Evolutionary conservation across 331 rosid species (phyloP), one percentile per base, ranked within the genome.

Genomic region (Erythrophleum ivorense): DNA sequence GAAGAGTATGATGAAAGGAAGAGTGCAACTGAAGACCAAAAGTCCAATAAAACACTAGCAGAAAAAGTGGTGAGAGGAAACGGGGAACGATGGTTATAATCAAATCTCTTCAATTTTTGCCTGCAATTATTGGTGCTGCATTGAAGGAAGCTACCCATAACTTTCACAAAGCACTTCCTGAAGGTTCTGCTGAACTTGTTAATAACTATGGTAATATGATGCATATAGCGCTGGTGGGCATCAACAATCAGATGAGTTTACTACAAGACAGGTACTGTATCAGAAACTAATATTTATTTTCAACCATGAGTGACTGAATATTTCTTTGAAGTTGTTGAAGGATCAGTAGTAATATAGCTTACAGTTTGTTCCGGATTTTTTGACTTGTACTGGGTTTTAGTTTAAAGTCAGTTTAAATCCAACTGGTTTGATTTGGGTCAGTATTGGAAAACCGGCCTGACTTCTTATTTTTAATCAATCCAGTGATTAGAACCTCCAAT

Each of bases 261-360:
- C 94, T 96, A 71, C 99, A 96, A 89, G 99, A 96, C 81, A 96
- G 99, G 99, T 96, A 89, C n/a, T 31, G 57, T n/a, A n/a, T n/a
- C n/a, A n/a, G n/a, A n/a, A n/a, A n/a, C n/a, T n/a, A n/a, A n/a
- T n/a, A n/a, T 24, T 24, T 24, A 24, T 24, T 24, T 72, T 77
- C 62, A 72, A 65, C 18, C 69, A n/a, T 11, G 18, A 50, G 3
- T 65, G 63, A 50, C 21, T 40, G 5, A 54, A 5, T 24, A 46
- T 40, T 21, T 6, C 21, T 45, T 31, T 75, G 71, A 38, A 38
- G 19, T 67, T 72, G 81, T 79, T 50, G 3, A 43, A 77, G 29
- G 60, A 67, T 73, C 41, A 31, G 24, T 60, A 43, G 48, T 38
- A 70, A 33, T 83, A 8, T 78, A 57, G 33, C 62, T 55, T 54